phyloP scores from a whole-genome alignment of 2,329 filamentous ascomycete species.

The Cordyceps pruinosa region DNA sequence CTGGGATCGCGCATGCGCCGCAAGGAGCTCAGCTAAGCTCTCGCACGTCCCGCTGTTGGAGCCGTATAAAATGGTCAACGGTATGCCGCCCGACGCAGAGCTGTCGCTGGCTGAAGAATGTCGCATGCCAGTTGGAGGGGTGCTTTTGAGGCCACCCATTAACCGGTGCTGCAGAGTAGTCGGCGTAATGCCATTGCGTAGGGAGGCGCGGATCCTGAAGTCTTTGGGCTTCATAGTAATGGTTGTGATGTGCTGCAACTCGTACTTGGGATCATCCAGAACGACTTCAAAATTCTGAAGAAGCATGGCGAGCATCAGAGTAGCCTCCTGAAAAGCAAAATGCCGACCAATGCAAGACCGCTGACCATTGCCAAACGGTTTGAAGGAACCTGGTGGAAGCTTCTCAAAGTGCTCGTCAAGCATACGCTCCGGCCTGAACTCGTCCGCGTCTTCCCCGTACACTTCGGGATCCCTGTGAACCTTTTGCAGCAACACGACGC shows the following conservation, averaged over 20 bases:
- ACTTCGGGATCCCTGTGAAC: conserved; percentile 57
- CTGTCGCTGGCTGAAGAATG: not conserved
- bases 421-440: conserved; percentile 68
- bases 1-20: conserved; percentile 48
- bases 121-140: too few species aligned
- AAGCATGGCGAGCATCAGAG: conserved; percentile 55
- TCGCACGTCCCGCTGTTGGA: conserved; percentile 72
- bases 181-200: conserved; percentile 42
- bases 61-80: conserved; percentile 63
- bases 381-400: conserved; percentile 57
- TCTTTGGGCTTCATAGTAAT: conserved; percentile 58
- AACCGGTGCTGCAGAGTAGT: conserved; percentile 41
- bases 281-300: conserved; percentile 67
- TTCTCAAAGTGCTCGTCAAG: conserved; percentile 60
- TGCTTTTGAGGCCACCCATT: conserved; percentile 26
- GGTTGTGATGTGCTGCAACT: conserved; percentile 47
- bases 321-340: conserved; percentile 68
- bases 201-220: conserved; percentile 53
- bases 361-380: conserved; percentile 68
- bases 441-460: conserved; percentile 56
- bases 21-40: conserved; percentile 56
- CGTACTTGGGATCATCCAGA: conserved; percentile 53
- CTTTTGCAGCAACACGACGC: conserved; percentile 43
- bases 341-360: conserved; percentile 65
- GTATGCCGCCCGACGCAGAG: conserved; percentile 26